Evolutionary conservation across 179 eudicot species (phyloP), one percentile per base, ranked within the genome.

Genomic region (Heliamphora pulchella): DNA sequence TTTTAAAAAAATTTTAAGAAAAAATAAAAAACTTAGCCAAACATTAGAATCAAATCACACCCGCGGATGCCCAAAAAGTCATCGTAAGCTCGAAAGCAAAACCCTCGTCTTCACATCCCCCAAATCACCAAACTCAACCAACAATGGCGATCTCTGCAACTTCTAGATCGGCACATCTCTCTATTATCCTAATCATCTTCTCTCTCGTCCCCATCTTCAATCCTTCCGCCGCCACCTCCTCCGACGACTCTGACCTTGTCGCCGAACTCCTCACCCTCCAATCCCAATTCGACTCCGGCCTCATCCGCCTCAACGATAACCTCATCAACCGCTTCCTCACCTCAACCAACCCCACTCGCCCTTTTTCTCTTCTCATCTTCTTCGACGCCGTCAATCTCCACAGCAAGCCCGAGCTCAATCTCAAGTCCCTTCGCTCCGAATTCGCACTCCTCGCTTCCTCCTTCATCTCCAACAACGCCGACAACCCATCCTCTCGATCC

Each of bases 371-470:
- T 87, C 77, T 89, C 83, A 80, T 94, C 87, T 94, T 94, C 90
- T 94, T 94, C 89, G 98, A 94, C 82, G 97, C 98, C 65, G 58
- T 51, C 0, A 88, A 87, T 43, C 97, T 94, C 86, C 97, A 93
- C 82, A 80, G 86, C 83, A 93, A 94, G 75, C 8, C 90, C 61
- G 97, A 94, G 17, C 96, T 91, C 79, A 85, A 87, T 10, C 97
- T 94, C 87, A 90, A 90, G 13, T 72, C 90, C 8, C 89, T 94
- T 71, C 84, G 83, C 69, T 85, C 94, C 47, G 93, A 94, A 58
- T 94, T 90, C 88, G 43, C 86, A 70, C 84, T 93, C 65, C 62
- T 94, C 72, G 80, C 98, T n/a, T 62, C 85, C 31, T 89, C 97
- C 14, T 90, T 87, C 89, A 74, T 84, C 76, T 2, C 15, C 39